Conservation (phyloP, 1,284 basidiomycete genomes). For the Cystobasidium slooffiae region DNA sequence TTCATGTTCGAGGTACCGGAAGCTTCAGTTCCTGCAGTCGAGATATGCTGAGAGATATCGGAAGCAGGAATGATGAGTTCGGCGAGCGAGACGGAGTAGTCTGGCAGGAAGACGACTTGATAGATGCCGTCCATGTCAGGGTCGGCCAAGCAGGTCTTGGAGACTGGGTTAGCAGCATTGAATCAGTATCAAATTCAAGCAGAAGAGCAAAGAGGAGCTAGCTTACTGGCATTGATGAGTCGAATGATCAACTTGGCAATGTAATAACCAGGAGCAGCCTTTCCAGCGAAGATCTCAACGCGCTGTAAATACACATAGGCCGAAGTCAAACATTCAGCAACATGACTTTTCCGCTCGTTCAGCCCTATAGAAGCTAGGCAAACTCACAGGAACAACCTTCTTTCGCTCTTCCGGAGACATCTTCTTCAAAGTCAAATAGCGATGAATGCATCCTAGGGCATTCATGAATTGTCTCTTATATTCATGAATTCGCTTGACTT, state of each 20-base stretch:
- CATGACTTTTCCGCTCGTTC: background rate
- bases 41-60: conserved; percentile 90
- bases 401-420: conserved; percentile 76
- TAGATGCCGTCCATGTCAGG: conserved; percentile 82
- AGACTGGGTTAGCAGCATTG: conserved; percentile 60
- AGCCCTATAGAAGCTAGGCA: conserved; percentile 52
- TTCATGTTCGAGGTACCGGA: conserved; percentile 90
- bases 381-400: conserved; percentile 76
- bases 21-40: conserved; percentile 83
- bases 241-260: conserved; percentile 68
- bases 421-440: conserved; percentile 79
- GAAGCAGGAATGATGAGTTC: conserved; percentile 89
- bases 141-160: conserved; percentile 80
- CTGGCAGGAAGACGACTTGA: conserved; percentile 75
- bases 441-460: conserved; percentile 81
- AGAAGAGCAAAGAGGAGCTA: background rate
- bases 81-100: conserved; percentile 78
- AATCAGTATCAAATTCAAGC: conserved; percentile 25
- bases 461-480: conserved; percentile 90
- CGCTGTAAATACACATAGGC: background rate
- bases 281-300: conserved; percentile 48
- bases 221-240: conserved; percentile 68
- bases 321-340: background rate
- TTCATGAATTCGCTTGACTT: conserved; percentile 86
- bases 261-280: conserved; percentile 60